Conservation (phyloP, 75 land plant genomes). For the Pseudotsuga menziesii region DNA sequence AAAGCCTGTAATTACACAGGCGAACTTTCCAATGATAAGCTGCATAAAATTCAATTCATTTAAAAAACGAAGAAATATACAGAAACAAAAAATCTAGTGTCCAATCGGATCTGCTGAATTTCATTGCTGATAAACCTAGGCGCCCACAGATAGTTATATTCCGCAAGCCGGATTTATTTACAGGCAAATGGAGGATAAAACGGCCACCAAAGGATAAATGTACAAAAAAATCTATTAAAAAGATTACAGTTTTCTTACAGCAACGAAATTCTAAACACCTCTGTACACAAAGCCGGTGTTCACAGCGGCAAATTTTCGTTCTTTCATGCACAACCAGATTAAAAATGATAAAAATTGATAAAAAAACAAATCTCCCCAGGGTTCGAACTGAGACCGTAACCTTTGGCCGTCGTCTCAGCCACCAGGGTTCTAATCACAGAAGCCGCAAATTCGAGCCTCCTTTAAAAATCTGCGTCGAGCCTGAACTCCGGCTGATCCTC, state of each 20-base stretch:
- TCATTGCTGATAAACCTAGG: too few species aligned
- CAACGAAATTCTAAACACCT: neutral
- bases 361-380: neutral
- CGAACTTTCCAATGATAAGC: too few species aligned
- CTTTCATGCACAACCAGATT: too few species aligned
- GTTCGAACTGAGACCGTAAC: neutral
- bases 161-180: neutral
- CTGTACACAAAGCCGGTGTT: neutral
- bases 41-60: too few species aligned
- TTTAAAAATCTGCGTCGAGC: slow-evolving; percentile 21
- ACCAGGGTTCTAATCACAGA: neutral
- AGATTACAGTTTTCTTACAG: neutral
- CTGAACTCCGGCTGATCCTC: slow-evolving; percentile 14
- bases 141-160: neutral
- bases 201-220: neutral
- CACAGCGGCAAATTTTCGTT: neutral
- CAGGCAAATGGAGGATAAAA: neutral
- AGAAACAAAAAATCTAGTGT: too few species aligned
- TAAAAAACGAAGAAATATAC: too few species aligned
- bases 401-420: neutral
- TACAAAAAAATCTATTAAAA: too few species aligned
- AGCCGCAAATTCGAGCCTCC: neutral
- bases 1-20: too few species aligned
- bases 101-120: too few species aligned
- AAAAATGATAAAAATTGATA: too few species aligned